Conservation (phyloP, 257 asterid species). For the Solanum gandarillasii region DNA sequence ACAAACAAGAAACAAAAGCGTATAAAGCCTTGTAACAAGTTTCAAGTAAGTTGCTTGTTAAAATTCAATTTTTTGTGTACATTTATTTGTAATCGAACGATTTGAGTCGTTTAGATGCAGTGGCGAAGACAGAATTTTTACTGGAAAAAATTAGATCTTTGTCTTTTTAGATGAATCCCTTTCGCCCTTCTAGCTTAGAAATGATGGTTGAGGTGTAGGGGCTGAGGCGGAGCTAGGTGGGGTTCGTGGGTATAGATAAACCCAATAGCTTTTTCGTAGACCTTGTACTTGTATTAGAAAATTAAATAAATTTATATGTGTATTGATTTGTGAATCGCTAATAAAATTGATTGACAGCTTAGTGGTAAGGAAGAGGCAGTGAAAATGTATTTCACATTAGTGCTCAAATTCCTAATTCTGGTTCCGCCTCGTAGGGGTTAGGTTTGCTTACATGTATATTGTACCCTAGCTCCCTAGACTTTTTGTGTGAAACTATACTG, state of each 20-base stretch:
- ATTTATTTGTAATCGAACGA: neutral
- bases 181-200: neutral
- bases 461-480: neutral
- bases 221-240: neutral
- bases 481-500: neutral
- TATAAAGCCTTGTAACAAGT: conserved; percentile 20
- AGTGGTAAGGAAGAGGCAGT: no score
- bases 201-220: neutral
- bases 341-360: no score
- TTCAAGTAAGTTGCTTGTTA: neutral
- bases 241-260: neutral
- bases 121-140: neutral
- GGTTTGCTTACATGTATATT: no score
- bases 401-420: accelerated
- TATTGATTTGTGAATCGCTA: neutral
- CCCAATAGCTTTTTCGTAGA: no score
- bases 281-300: neutral
- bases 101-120: neutral
- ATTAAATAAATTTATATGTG: no score
- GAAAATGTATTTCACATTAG: no score
- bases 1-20: conserved; percentile 28
- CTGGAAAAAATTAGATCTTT: neutral
- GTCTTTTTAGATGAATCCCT: neutral
- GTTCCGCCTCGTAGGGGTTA: neutral
- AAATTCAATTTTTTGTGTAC: neutral